These are phyloP conservation scores for Lachancea cidri DNA, from an alignment of 805 yeast genomes.

Conservation along the genomic window DNA sequence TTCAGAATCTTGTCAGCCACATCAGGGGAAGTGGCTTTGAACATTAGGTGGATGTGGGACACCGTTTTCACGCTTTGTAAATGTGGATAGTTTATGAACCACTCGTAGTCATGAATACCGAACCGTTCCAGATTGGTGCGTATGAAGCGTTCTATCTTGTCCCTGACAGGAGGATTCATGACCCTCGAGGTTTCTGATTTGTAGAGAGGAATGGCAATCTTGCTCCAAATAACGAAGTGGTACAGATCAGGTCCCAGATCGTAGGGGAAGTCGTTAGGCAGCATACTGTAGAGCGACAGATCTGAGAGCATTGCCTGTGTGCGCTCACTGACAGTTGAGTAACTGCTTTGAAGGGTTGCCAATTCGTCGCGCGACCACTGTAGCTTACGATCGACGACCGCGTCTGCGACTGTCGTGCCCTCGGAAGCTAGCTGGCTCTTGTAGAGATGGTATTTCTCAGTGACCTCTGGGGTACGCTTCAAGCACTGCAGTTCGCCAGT, in stretches of 20 bases:
- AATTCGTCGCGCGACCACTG: constrained; percentile 42
- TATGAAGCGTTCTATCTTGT: constrained; percentile 45
- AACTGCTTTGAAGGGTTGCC: too few relatives aligned
- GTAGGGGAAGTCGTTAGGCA: constrained; percentile 64
- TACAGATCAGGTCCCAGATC: constrained; percentile 45
- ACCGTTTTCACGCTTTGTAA: constrained; percentile 62
- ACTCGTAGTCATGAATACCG: constrained; percentile 38
- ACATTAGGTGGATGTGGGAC: constrained; percentile 65
- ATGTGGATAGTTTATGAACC: constrained; percentile 72
- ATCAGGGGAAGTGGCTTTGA: constrained; percentile 26
- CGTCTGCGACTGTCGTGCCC: constrained; percentile 42
- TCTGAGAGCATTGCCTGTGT: constrained; percentile 22
- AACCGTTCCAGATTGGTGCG: constrained; percentile 38
- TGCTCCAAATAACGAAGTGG: constrained; percentile 68
- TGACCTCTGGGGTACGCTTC: constrained; percentile 43
- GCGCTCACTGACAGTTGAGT: constrained; percentile 20
- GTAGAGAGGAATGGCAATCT: constrained; percentile 49
- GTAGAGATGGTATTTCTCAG: constrained; percentile 43
- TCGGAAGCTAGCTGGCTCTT: constrained; percentile 36
- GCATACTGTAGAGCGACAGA: constrained; percentile 36
- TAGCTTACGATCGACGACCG: constrained; percentile 43
- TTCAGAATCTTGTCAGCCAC: not conserved
- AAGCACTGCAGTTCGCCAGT: constrained; percentile 42
- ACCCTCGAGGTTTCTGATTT: constrained; percentile 25
- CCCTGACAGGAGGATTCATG: constrained; percentile 39